Conservation (phyloP, 768 basidiomycete species). For the Agaricus blazei region DNA sequence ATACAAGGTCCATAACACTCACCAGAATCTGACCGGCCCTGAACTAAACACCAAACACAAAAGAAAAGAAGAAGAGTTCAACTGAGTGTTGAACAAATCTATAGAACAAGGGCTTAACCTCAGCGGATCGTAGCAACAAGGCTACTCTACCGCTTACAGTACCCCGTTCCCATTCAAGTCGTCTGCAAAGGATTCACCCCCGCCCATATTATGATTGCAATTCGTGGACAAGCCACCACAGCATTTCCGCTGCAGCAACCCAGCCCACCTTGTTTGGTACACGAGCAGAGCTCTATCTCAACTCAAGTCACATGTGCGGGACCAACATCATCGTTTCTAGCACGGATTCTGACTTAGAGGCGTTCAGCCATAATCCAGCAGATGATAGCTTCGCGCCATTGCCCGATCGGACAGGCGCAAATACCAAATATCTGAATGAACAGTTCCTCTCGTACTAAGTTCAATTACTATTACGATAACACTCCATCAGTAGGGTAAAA, state of each 20-base stretch:
- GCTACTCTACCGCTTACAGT: conserved; percentile 76
- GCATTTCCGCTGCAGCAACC: conserved; percentile 50
- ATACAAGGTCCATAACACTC: conserved; percentile 3
- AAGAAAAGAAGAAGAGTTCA: conserved; percentile 34
- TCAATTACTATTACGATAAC: conserved; percentile 73
- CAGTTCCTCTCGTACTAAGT: conserved; percentile 82
- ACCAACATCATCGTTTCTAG: conserved; percentile 70
- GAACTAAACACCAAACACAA: conserved; percentile 13
- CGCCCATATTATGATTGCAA: conserved; percentile 63
- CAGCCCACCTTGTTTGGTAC: conserved; percentile 57
- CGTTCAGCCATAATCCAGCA: conserved; percentile 83
- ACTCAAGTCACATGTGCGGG: conserved; percentile 60
- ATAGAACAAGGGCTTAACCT: conserved; percentile 70
- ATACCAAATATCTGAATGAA: conserved; percentile 82
- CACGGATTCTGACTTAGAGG: conserved; percentile 79
- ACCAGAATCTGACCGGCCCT: conserved; percentile 32
- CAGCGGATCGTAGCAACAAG: conserved; percentile 76
- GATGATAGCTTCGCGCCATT: conserved; percentile 78
- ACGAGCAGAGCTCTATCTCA: conserved; percentile 67
- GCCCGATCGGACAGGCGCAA: conserved; percentile 75
- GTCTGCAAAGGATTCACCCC: conserved; percentile 77
- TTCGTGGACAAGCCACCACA: conserved; percentile 44
- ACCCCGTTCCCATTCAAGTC: conserved; percentile 72
- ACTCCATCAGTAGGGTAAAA: conserved; percentile 81
- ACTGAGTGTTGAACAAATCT: conserved; percentile 57